Conservation (phyloP, 1,139 yeast genomes). For the Pichia sp. region DNA sequence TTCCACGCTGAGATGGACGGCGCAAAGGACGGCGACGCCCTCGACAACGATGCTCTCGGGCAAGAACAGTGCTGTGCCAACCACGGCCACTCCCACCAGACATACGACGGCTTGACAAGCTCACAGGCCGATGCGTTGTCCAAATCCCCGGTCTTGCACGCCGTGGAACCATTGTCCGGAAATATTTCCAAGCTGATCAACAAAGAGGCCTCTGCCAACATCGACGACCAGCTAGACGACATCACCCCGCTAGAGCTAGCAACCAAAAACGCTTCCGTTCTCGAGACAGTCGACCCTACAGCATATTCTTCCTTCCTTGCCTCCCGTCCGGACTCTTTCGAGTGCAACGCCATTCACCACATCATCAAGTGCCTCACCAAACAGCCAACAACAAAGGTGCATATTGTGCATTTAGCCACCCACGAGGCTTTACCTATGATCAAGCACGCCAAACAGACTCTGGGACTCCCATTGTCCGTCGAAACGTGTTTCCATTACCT, state of each 20-base stretch:
- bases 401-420: conserved; percentile 87
- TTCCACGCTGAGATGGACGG: conserved; percentile 89
- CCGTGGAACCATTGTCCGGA: conserved; percentile 57
- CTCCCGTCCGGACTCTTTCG: conserved; percentile 85
- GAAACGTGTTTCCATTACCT: conserved; percentile 95
- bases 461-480: conserved; percentile 61
- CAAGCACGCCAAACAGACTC: conserved; percentile 52
- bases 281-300: conserved; percentile 52
- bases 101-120: conserved; percentile 37
- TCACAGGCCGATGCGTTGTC: conserved; percentile 52
- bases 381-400: conserved; percentile 66
- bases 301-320: conserved; percentile 70
- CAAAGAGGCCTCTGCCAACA: conserved; percentile 7
- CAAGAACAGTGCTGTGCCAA: conserved; percentile 4
- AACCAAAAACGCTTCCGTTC: conserved; percentile 39
- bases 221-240: conserved; percentile 18
- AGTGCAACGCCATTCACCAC: conserved; percentile 73
- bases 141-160: conserved; percentile 48
- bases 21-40: conserved; percentile 18
- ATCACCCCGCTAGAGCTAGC: conserved; percentile 46
- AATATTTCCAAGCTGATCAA: conserved; percentile 46
- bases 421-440: conserved; percentile 74
- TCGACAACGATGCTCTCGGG: background rate
- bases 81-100: conserved; percentile 10
- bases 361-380: conserved; percentile 59